These are phyloP conservation scores for Sphaerulina populicola DNA, from an alignment of 2,329 filamentous ascomycete species.

Conservation along the genomic window DNA sequence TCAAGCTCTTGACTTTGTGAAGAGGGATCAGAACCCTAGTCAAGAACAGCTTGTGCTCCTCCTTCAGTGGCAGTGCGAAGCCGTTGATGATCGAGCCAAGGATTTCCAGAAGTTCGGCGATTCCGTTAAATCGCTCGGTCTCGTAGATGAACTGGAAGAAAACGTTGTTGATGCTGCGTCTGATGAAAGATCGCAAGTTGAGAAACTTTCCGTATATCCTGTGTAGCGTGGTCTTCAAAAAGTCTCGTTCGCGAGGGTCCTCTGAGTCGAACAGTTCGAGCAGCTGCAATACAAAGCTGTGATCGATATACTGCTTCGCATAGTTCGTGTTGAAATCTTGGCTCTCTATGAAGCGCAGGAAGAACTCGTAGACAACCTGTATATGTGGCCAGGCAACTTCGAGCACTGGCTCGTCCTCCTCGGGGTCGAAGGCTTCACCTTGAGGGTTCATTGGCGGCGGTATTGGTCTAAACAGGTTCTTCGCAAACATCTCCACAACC, in stretches of 20 bases:
- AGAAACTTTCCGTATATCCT: constrained; percentile 98
- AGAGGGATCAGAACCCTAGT: constrained; percentile 86
- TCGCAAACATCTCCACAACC: constrained; percentile 98
- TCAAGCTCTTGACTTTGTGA: constrained; percentile 97
- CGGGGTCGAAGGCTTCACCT: constrained; percentile 94
- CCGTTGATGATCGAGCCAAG: constrained; percentile 98
- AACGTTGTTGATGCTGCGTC: constrained; percentile 98
- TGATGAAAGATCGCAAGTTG: constrained; percentile 92
- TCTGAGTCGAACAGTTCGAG: constrained; percentile 98
- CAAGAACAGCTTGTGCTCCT: constrained; percentile 97
- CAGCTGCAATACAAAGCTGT: constrained; percentile 88
- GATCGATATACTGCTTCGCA: constrained; percentile 96
- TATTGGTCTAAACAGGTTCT: constrained; percentile 95
- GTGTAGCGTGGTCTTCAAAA: constrained; percentile 94
- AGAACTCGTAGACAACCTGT: constrained; percentile 99
- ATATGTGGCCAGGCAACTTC: constrained; percentile 99
- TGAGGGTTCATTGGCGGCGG: constrained; percentile 96
- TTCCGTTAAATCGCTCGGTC: constrained; percentile 96
- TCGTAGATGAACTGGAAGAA: constrained; percentile 99
- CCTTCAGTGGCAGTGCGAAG: constrained; percentile 90
- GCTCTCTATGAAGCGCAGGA: constrained; percentile 96
- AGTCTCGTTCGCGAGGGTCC: constrained; percentile 91
- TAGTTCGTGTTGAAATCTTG: constrained; percentile 99
- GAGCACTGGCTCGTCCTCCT: constrained; percentile 94
- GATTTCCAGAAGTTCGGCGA: constrained; percentile 92